Base-by-base conservation (phyloP, 2,329 filamentous ascomycete genomes). In the Emydomyces testavorans region DNA sequence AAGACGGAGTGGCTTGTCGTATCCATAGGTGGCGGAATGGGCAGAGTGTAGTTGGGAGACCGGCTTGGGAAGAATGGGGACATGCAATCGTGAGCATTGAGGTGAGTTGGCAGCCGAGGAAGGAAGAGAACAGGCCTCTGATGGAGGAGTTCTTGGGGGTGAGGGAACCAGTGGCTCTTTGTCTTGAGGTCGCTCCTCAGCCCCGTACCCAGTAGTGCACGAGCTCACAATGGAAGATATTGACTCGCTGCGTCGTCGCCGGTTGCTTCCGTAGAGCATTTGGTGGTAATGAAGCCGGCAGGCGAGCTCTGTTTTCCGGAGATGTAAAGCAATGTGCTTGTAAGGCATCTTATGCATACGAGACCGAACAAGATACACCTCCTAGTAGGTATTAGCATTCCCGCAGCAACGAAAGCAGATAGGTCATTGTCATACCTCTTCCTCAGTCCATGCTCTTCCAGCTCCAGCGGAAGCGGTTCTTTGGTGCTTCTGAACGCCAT, bases 211-310 rank as follows among this genome's bases (percentile, higher is more conserved):
- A n/a, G 40, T 65, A 66, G 68, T 52, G 47, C 63, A 66, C 26
- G 71, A 71, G 29, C 65, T 67, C 18, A 65, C 62, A 32, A 74
- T 75, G 1, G 80, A 82, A 2, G 80, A 82, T 51, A 82, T 74
- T 13, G 85, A 89, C 21, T 78, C 76, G 51, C 79, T 82, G 51
- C 84, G 78, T 73, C 85, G 86, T 63, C 84, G 82, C 58, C 84
- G 81, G 68, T 84, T 85, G 70, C 78, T 85, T 50, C 84, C 84
- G 62, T 88, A 85, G 54, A 82, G 87, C 53, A 92, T 76, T 61
- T 92, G 85, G 61, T 93, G 85, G 63, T 86, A 90, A 67, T 92
- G 86, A 53, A 93, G 76, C 53, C 86, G 85, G 69, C 85, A 93
- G 40, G 85, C 85, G 51, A 92, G 73, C 69, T 92, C 85, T 0